Evolutionary conservation across 768 basidiomycete species (phyloP).

Genomic region (Boletus tomentosulus): DNA sequence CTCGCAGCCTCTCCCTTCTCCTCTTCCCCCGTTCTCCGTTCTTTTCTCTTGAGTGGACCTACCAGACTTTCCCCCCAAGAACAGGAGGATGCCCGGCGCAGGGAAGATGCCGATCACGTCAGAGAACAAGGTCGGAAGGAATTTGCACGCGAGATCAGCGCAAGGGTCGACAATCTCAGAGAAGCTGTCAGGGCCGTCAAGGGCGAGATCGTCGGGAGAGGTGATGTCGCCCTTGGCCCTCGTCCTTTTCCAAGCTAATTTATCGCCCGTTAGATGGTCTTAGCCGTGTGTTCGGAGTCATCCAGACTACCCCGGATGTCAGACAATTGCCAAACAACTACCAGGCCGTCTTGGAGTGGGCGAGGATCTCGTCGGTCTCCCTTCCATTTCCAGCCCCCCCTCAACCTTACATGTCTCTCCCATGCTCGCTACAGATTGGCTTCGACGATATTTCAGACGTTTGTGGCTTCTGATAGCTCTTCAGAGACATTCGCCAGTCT

Average conservation of each 20-base stretch:
- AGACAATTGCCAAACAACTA: constrained; percentile 80
- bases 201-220: constrained; percentile 88
- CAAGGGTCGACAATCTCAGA: constrained; percentile 79
- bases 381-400: background rate
- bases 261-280: constrained; percentile 64
- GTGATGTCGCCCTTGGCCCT: constrained; percentile 33
- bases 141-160: constrained; percentile 85
- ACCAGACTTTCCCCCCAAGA: constrained; percentile 69
- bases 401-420: constrained; percentile 5
- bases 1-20: constrained; percentile 69
- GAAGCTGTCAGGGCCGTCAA: constrained; percentile 84
- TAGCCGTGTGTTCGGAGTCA: constrained; percentile 80
- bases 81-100: constrained; percentile 64
- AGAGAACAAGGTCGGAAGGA: constrained; percentile 83
- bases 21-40: constrained; percentile 79
- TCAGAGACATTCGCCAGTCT: constrained; percentile 84
- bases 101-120: constrained; percentile 86
- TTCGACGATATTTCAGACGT: constrained; percentile 93
- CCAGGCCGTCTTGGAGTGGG: constrained; percentile 92
- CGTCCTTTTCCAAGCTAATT: constrained; percentile 3
- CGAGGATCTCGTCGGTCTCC: constrained; percentile 81
- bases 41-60: constrained; percentile 79
- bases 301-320: constrained; percentile 76
- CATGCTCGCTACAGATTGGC: constrained; percentile 59
- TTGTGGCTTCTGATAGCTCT: constrained; percentile 88